Conservation (phyloP, 257 asterid genomes). For the Capsicum pubescens region DNA sequence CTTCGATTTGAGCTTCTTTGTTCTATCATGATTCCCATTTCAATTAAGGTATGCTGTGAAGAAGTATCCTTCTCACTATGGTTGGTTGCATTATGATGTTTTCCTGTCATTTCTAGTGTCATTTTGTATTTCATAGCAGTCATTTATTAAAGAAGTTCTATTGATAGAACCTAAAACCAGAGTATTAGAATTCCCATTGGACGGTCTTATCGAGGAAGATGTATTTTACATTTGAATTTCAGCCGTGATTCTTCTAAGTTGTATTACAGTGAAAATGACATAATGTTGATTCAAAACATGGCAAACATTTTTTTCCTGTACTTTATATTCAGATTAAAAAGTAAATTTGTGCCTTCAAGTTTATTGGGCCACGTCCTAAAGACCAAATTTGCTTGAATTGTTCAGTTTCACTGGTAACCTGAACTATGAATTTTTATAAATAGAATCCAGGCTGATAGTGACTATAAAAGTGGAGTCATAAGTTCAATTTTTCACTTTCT, state of each 20-base stretch:
- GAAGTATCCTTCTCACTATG: slow-evolving; percentile 26
- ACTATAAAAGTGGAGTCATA: slow-evolving; percentile 16
- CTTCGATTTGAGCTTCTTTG: slow-evolving; percentile 98
- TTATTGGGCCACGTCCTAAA: not conserved
- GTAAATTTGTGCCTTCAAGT: slow-evolving; percentile 12
- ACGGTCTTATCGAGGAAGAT: not conserved
- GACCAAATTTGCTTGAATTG: not conserved
- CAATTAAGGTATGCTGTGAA: slow-evolving; percentile 78
- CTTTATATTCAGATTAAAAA: not conserved
- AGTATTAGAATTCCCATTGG: not conserved
- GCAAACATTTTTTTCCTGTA: not conserved
- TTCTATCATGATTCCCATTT: slow-evolving; percentile 99
- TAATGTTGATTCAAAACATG: not conserved
- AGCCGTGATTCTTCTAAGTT: slow-evolving; percentile 12
- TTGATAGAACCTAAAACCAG: slow-evolving; percentile 22
- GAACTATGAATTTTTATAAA: not conserved
- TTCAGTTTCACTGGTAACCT: slow-evolving; percentile 4
- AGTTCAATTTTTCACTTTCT: not conserved
- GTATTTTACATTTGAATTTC: not conserved
- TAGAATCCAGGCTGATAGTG: slow-evolving; percentile 2
- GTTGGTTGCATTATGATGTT: not conserved
- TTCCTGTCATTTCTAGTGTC: not conserved
- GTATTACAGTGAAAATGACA: not conserved
- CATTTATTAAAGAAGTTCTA: slow-evolving; percentile 4
- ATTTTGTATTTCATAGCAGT: slow-evolving; percentile 21